These are phyloP conservation scores for Buddleja alternifolia DNA, from an alignment of 257 asterid species.

Conservation along the genomic window DNA sequence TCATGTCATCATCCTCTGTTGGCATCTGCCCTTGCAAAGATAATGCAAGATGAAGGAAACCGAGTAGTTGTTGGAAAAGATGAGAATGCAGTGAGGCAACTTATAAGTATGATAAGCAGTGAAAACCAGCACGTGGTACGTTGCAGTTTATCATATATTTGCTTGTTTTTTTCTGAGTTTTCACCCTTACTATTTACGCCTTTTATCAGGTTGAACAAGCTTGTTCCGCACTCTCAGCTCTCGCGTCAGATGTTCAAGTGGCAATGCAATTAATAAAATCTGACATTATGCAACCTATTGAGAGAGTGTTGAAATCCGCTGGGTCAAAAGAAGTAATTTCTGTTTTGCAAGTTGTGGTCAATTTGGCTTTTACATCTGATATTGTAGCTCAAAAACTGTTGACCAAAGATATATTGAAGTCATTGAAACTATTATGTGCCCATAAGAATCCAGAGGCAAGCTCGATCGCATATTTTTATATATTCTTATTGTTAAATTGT, in stretches of 20 bases:
- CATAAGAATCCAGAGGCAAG: conserved; percentile 90
- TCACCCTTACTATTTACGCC: conserved; percentile 32
- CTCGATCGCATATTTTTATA: conserved; percentile 32
- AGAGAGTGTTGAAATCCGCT: conserved; percentile 81
- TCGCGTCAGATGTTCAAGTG: conserved; percentile 87
- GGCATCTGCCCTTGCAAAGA: conserved; percentile 97
- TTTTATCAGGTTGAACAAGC: conserved; percentile 91
- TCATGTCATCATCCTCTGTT: conserved; percentile 98
- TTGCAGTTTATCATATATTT: conserved; percentile 20
- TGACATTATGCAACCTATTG: conserved; percentile 96
- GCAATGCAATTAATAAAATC: conserved; percentile 93
- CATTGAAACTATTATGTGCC: conserved; percentile 78
- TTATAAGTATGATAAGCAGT: conserved; percentile 98
- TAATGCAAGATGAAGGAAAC: conserved; percentile 95
- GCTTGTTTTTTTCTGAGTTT: conserved; percentile 21
- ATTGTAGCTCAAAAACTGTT: conserved; percentile 85
- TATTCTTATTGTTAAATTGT: conserved; percentile 20
- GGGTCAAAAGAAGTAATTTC: conserved; percentile 81
- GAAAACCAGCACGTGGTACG: conserved; percentile 98
- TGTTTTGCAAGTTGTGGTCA: conserved; percentile 88
- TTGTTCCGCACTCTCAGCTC: conserved; percentile 91
- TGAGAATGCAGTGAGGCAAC: conserved; percentile 97
- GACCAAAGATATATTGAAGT: conserved; percentile 83
- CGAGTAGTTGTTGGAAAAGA: conserved; percentile 95
- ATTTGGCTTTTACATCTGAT: conserved; percentile 87